Base-by-base conservation (phyloP, 2,329 filamentous ascomycete genomes). In the Talaromyces atroroseus region DNA sequence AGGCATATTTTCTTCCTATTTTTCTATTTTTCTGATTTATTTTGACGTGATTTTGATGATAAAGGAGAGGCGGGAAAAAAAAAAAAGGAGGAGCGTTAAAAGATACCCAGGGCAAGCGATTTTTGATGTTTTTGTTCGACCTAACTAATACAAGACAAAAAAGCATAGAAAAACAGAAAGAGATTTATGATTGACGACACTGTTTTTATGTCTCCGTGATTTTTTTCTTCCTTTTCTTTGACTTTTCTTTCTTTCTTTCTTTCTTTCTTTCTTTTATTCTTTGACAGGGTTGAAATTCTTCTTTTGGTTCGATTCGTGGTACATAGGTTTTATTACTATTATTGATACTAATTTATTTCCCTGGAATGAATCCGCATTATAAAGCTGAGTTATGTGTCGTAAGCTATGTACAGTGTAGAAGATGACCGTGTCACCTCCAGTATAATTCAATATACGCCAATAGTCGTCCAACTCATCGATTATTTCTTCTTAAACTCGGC, bases 101-200 rank as follows among this genome's bases (percentile, higher is more conserved):
- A 66, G 67, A 72, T 72, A 72, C 69, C 69, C 69, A 65, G 65
- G 68, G 57, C 55, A 64, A 62, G 46, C 47, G 53, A 56, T 21
- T 55, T n/a, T 50, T 38, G 18, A 61, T 59, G 61, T 60, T 57
- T 58, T 54, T 49, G 44, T 55, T 55, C 42, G 38, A 50, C 51
- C 40, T 42, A 14, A 29, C 32, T 36, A 54, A 56, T 59, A 62
- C 57, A 67, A 58, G 64, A 40, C n/a, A n/a, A n/a, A n/a, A 42
- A 42, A 20, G 8, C 38, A 42, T 42, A 20, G 40, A 44, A 44
- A 18, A 44, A n/a, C n/a, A n/a, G n/a, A n/a, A 12, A 21, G n/a
- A 44, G 26, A 64, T 60, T 68, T 53, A 65, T 60, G 65, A 66
- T 61, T 59, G 21, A 54, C 48, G 52, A 54, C 24, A 32, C 38